These are phyloP conservation scores for Flaveria floridana DNA, from an alignment of 140 eudicot genomes.

Conservation along the genomic window DNA sequence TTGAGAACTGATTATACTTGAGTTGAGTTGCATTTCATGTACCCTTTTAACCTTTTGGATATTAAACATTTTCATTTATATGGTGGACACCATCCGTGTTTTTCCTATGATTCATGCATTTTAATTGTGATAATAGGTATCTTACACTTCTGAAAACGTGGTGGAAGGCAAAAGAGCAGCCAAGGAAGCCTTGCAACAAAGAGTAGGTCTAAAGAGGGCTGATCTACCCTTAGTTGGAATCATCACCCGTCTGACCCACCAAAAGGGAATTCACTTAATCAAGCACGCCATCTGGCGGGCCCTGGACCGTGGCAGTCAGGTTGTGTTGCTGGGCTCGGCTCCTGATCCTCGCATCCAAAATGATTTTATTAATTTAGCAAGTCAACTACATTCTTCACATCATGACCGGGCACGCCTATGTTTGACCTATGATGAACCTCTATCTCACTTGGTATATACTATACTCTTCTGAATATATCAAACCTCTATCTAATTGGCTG, in stretches of 20 bases:
- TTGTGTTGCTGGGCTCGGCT: conserved; percentile 94
- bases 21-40: no score
- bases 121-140: conserved; percentile 44
- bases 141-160: conserved; percentile 87
- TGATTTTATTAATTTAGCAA: conserved; percentile 87
- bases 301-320: conserved; percentile 87
- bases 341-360: conserved; percentile 95
- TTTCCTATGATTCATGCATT: conserved; percentile 2
- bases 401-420: conserved; percentile 84
- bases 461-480: not conserved
- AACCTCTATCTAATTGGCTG: not conserved
- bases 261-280: conserved; percentile 95
- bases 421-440: conserved; percentile 92
- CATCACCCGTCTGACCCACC: conserved; percentile 94
- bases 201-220: conserved; percentile 63
- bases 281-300: conserved; percentile 97
- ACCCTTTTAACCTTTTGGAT: no score
- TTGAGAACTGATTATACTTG: not conserved
- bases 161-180: conserved; percentile 95
- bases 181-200: conserved; percentile 88
- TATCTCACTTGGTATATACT: conserved; percentile 85
- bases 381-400: conserved; percentile 81
- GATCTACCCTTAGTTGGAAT: conserved; percentile 88
- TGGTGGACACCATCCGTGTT: no score
- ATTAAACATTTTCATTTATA: no score